These are phyloP conservation scores for Volvox africanus DNA, from an alignment of 139 green algal genomes.

Conservation along the genomic window DNA sequence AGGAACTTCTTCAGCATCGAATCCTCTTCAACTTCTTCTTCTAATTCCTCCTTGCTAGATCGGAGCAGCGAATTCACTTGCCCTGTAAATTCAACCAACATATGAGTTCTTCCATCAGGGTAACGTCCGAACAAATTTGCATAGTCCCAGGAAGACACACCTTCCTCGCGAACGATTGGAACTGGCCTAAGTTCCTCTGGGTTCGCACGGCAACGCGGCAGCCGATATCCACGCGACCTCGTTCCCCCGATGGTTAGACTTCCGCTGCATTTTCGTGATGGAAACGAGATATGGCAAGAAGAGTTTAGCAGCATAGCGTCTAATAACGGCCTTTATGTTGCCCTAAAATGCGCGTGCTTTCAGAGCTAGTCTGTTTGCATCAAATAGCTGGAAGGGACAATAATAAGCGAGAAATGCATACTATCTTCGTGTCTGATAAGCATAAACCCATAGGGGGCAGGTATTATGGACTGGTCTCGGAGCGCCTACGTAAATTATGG, in stretches of 20 bases:
- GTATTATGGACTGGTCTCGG: no score
- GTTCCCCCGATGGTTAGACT: background rate
- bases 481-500: no score
- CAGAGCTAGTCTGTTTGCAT: no score
- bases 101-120: background rate
- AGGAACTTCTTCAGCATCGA: slow-evolving; percentile 82
- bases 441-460: no score
- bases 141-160: background rate
- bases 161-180: slow-evolving; percentile 24
- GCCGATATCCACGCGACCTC: background rate
- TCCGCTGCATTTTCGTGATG: background rate
- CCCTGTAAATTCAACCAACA: background rate
- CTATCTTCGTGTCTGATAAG: no score
- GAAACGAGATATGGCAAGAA: background rate
- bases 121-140: no score
- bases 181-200: slow-evolving; percentile 11
- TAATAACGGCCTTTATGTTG: no score
- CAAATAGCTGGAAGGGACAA: no score
- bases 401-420: no score
- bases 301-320: background rate
- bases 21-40: background rate
- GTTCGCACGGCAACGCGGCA: background rate
- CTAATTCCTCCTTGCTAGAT: background rate
- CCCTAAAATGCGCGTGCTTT: no score
- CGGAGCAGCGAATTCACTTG: background rate